Conservation (phyloP, 2,329 filamentous ascomycete genomes). For the Calonectria hawksworthii region DNA sequence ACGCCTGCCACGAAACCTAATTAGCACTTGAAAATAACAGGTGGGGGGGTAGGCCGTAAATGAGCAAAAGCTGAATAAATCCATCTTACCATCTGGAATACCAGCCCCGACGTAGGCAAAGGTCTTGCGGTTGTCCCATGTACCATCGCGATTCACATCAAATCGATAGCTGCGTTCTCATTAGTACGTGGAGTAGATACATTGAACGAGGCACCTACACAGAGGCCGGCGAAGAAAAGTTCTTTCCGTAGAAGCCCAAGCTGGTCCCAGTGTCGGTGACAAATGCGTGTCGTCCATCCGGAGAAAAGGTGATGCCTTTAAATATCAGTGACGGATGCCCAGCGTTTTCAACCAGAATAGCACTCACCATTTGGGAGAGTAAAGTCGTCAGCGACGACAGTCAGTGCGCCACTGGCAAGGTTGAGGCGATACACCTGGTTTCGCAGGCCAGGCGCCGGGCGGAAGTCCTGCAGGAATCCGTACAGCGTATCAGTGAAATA, state of each 20-base stretch:
- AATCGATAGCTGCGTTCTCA: constrained; percentile 40
- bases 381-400: constrained; percentile 71
- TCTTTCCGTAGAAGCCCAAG: constrained; percentile 57
- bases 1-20: constrained; percentile 56
- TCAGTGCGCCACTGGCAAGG: constrained; percentile 62
- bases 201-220: constrained; percentile 44
- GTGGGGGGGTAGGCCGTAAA: too few relatives aligned
- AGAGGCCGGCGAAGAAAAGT: constrained; percentile 58
- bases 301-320: constrained; percentile 67
- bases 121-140: constrained; percentile 61
- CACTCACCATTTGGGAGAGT: constrained; percentile 64
- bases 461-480: constrained; percentile 70
- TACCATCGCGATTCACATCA: constrained; percentile 60
- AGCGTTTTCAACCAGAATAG: rapidly evolving
- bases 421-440: constrained; percentile 73
- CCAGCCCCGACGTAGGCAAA: constrained; percentile 70
- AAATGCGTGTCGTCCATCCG: constrained; percentile 65
- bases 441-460: constrained; percentile 64
- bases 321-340: constrained; percentile 1
- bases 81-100: constrained; percentile 68
- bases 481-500: constrained; percentile 76
- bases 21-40: neutral
- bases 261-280: constrained; percentile 68
- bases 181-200: neutral
- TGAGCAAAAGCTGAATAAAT: constrained; percentile 25